Conservation (phyloP, 2,329 filamentous ascomycete genomes). For the Xylariaceae sp. region DNA sequence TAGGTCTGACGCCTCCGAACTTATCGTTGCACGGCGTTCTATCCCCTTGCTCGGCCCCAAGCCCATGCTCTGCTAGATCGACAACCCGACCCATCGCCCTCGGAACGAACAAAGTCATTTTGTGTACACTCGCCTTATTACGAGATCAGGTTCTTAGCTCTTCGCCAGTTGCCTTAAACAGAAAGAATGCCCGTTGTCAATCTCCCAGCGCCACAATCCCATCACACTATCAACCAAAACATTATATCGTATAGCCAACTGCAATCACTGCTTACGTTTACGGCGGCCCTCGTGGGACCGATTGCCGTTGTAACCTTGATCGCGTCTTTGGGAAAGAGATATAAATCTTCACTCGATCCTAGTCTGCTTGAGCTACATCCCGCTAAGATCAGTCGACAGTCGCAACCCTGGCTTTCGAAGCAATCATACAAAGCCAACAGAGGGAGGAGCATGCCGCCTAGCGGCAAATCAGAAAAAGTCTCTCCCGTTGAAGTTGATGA, state of each 20-base stretch:
- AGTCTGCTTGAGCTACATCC: neutral
- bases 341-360: conserved; percentile 16
- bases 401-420: conserved; percentile 21
- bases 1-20: conserved; percentile 13
- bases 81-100: conserved; percentile 24
- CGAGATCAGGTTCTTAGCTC: conserved; percentile 11
- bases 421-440: conserved; percentile 33
- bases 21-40: conserved; percentile 16
- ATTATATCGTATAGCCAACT: conserved; percentile 27
- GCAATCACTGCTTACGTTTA: conserved; percentile 23
- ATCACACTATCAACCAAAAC: conserved; percentile 31
- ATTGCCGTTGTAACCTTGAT: conserved; percentile 21
- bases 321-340: conserved; percentile 19
- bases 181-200: conserved; percentile 41
- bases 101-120: conserved; percentile 23
- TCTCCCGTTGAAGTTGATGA: conserved; percentile 11
- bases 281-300: conserved; percentile 20
- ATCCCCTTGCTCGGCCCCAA: conserved; percentile 21
- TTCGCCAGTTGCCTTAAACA: conserved; percentile 31
- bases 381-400: conserved; percentile 5
- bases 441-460: conserved; percentile 27
- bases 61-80: conserved; percentile 24
- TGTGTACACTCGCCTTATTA: conserved; percentile 22
- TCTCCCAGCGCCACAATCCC: conserved; percentile 27
- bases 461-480: conserved; percentile 18